phyloP scores from a whole-genome alignment of 139 green algal genomes.

The Marvania coccoides region DNA sequence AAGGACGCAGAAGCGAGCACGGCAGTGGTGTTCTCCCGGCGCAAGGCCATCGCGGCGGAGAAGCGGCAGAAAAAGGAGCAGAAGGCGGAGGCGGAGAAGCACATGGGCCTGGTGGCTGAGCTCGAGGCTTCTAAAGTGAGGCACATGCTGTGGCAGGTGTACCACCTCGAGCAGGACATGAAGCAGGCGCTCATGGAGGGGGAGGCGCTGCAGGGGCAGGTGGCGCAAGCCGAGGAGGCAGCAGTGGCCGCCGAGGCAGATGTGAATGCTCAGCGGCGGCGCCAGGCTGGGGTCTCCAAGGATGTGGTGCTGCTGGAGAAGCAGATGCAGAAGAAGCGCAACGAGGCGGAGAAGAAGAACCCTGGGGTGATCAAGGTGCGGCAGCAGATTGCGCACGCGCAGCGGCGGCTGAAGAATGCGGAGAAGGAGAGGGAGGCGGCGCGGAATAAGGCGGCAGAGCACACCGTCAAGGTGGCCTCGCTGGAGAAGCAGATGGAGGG shows the following conservation, averaged over 20 bases:
- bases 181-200: constrained; percentile 13
- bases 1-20: constrained; percentile 56
- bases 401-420: constrained; percentile 34
- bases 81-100: constrained; percentile 93
- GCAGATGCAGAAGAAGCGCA: constrained; percentile 59
- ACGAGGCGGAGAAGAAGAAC: constrained; percentile 58
- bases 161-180: constrained; percentile 48
- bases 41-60: constrained; percentile 66
- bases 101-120: constrained; percentile 61
- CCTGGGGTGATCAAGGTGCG: constrained; percentile 47
- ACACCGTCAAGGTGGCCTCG: constrained; percentile 20
- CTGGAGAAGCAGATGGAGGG: constrained; percentile 37
- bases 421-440: constrained; percentile 36
- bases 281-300: constrained; percentile 44
- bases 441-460: constrained; percentile 13
- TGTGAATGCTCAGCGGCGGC: constrained; percentile 35
- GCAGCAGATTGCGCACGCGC: constrained; percentile 47
- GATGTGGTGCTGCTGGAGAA: constrained; percentile 61
- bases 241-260: constrained; percentile 15
- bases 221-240: constrained; percentile 11
- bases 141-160: constrained; percentile 75
- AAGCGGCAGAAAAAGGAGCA: constrained; percentile 91
- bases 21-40: constrained; percentile 60
- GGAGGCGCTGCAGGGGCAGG: constrained; percentile 3
- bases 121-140: constrained; percentile 47